Percentiles rank a stretch among this genome's conserved stretches.
Conservation (phyloP, 2,329 filamentous ascomycete species). For the Botryotinia convoluta region DNA sequence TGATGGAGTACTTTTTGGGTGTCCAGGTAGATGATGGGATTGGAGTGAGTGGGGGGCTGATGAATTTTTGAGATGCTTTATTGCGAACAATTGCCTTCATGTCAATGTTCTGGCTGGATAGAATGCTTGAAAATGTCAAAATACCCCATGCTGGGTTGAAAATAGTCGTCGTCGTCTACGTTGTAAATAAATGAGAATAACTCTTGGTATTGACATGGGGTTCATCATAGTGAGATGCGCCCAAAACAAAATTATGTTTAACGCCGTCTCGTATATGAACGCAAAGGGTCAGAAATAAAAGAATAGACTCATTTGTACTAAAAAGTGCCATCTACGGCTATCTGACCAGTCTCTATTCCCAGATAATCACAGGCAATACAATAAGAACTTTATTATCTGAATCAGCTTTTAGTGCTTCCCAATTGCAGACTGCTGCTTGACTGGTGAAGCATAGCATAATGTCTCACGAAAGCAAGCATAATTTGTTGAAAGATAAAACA, state of each 20-base stretch:
- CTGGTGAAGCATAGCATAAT: background rate
- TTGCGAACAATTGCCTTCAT: background rate
- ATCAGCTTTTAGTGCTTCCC: background rate
- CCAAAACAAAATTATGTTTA: background rate
- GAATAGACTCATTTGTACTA: background rate
- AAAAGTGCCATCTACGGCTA: background rate
- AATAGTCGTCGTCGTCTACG: background rate
- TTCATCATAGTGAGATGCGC: background rate
- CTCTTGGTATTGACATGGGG: background rate
- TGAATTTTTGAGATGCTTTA: background rate
- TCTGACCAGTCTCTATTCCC: background rate
- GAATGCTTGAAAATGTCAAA: background rate
- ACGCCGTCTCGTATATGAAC: background rate
- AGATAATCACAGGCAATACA: too few relatives aligned
- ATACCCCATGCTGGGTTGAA: too few relatives aligned
- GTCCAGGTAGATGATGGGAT: background rate
- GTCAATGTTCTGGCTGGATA: background rate
- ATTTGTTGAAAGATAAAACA: background rate
- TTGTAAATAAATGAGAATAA: background rate
- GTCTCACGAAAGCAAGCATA: background rate
- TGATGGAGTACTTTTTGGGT: background rate
- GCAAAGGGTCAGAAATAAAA: background rate
- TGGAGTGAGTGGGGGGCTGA: background rate
- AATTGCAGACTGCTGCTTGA: conserved; percentile 9
- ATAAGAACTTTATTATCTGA: background rate